Evolutionary conservation across 352 stramenopile genomes (phyloP).

Genomic region (Phytophthora idaei): DNA sequence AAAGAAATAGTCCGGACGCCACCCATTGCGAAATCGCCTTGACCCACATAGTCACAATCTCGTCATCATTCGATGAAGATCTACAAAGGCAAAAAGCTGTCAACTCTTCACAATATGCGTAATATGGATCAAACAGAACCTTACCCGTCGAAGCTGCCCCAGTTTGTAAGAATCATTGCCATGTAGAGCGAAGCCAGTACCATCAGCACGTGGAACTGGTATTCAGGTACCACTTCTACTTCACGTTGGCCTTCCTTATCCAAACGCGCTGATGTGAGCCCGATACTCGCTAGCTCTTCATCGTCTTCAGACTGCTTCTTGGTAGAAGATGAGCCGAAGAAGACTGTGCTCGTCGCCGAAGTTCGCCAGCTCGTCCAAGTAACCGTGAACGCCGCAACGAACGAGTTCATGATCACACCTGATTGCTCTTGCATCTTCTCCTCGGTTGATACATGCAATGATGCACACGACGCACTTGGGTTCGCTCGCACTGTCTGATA

Average conservation of each 20-base stretch:
- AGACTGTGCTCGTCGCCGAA: conserved; percentile 61
- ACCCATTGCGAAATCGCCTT: conserved; percentile 94
- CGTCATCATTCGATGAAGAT: conserved; percentile 47
- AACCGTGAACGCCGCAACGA: conserved; percentile 63
- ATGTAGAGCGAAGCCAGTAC: conserved; percentile 80
- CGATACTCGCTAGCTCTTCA: conserved; percentile 41
- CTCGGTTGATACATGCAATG: conserved; percentile 30
- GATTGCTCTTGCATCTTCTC: conserved; percentile 45
- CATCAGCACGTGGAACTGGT: conserved; percentile 82
- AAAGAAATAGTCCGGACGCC: conserved; percentile 91
- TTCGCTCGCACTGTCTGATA: conserved; percentile 77
- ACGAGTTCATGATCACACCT: conserved; percentile 54
- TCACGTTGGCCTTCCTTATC: conserved; percentile 19
- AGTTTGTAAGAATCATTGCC: conserved; percentile 86
- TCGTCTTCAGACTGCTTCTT: conserved; percentile 28
- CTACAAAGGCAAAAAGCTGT: conserved; percentile 20
- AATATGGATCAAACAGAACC: not conserved
- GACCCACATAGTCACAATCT: conserved; percentile 94
- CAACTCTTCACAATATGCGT: not conserved
- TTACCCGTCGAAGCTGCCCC: conserved; percentile 67
- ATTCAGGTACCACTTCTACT: conserved; percentile 50
- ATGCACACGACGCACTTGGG: conserved; percentile 55
- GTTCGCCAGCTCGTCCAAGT: conserved; percentile 78
- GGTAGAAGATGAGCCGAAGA: conserved; percentile 51
- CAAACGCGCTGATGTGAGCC: conserved; percentile 17